Evolutionary conservation across 805 yeast species (phyloP), one percentile per base, ranked within the genome.

Genomic region (Metschnikowia picachoensis): DNA sequence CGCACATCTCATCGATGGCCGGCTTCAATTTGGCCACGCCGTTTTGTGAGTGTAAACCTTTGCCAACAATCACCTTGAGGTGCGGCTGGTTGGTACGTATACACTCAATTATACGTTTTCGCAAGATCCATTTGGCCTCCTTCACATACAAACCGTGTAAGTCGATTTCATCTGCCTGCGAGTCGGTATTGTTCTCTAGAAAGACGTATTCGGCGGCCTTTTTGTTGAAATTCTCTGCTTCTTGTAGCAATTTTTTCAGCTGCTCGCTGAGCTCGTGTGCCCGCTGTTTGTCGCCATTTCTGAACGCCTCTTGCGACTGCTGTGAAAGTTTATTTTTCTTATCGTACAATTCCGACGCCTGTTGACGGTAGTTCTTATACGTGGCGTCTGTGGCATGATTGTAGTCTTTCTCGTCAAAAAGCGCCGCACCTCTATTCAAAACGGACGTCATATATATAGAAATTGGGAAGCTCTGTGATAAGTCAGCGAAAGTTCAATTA

Each of bases 171-270:
- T 88, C 85, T 20, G 75, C 74, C 30, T 78, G 82, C n/a, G 92
- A 83, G 60, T 91, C 97, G 34, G 87, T 79, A 60, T 92, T 92
- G 64, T 92, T 92, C 53, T 86, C 91, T 36, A 83, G 72, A 63
- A 92, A 92, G 1, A 87, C 96, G 59, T 83, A 90, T 62, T 83
- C 88, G 1, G 97, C 97, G 4, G 98, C 99, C 64, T 82, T 80
- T 15, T 73, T 68, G 65, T 91, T 91, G 61, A 74, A 79, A 33
- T 71, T 62, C 37, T 89, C 95, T 30, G 89, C 94, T 52, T 82
- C 67, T 0, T 59, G 65, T 28, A 70, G 72, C 49, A 80, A 80
- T 49, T 74, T 61, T 60, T 87, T 84, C 30, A 92, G 83, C 60
- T 82, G 68, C 32, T 79, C 80, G 41, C 95, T 85, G 48, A 87